Evolutionary conservation across 2,329 filamentous ascomycete species (phyloP), one percentile per base, ranked within the genome.

Genomic region (Rhexocercosporidium sp.): DNA sequence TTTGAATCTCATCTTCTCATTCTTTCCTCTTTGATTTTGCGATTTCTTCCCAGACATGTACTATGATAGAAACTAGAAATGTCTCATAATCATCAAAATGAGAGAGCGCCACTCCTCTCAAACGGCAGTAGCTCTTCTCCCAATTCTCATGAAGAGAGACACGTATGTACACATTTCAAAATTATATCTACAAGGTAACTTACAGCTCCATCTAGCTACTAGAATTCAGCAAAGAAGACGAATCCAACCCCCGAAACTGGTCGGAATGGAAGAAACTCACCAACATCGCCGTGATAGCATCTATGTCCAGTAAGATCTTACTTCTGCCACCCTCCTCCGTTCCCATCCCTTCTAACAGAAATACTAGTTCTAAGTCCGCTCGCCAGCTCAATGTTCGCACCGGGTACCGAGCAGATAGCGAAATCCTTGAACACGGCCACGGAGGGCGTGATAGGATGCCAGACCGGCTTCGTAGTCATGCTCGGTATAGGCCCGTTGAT

Each of bases 381-480:
- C 4, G 83, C 81, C 22, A 69, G 66, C 39, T 71, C 70, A 6
- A 83, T 83, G 74, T 83, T 86, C 64, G 82, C 84, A 0, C 84
- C 84, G 1, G 83, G 81, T 4, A 81, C 85, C 0, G 80, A 82
- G 0, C 69, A 82, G 20, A 77, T 86, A 3, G 81, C 84, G 75
- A 62, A 74, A n/a, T 81, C 83, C 2, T 83, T 86, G 65, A 29
- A 81, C 27, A 79, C 79, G 1, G 76, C 74, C 75, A 29, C 78
- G 6, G 73, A 79, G 90, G 2, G 85, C 82, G 1, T 84, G 85
- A 0, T 90, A 91, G 68, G 86, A 88, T 72, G 88, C 92, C 73
- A 74, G 39, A 71, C 72, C 2, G 72, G 71, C 20, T 75, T 73
- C 41, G 72, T 74, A 8, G 60, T 70, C 18, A 69, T 72, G 64